Percentiles rank a stretch among this genome's conserved stretches.
Evolutionary conservation across 2,329 filamentous ascomycete genomes (phyloP).

Genomic region (Ophiosphaerella narmari): DNA sequence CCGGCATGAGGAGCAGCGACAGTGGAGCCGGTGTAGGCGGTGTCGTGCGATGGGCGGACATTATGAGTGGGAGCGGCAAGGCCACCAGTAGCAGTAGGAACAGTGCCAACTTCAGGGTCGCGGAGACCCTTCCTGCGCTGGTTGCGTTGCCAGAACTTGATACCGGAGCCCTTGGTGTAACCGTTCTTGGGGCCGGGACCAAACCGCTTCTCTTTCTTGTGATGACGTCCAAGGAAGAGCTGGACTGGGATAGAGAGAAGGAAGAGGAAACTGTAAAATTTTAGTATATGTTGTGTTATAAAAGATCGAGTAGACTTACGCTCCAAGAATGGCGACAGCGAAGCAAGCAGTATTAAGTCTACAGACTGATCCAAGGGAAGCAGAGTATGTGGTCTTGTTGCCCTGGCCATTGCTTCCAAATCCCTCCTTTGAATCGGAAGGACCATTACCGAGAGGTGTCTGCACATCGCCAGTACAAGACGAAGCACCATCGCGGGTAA

Average conservation of each 20-base stretch:
- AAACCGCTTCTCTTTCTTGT: constrained; percentile 74
- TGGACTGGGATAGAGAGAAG: constrained; percentile 72
- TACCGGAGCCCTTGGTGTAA: constrained; percentile 67
- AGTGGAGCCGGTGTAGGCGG: constrained; percentile 54
- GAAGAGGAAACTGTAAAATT: constrained; percentile 68
- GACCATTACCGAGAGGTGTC: constrained; percentile 72
- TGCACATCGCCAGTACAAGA: constrained; percentile 67
- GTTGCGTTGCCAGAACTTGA: constrained; percentile 52
- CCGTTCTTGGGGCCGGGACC: constrained; percentile 68
- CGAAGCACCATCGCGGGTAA: constrained; percentile 70
- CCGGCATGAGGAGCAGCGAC: constrained; percentile 44
- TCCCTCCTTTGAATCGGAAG: constrained; percentile 56
- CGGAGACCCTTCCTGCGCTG: constrained; percentile 42
- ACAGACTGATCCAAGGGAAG: constrained; percentile 66
- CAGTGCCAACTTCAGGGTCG: constrained; percentile 52
- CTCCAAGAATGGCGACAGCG: constrained; percentile 76
- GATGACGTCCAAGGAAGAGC: constrained; percentile 68
- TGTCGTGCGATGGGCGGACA: constrained; percentile 55
- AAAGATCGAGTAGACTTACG: constrained; percentile 57
- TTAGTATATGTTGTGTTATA: constrained; percentile 11
- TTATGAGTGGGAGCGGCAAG: constrained; percentile 29
- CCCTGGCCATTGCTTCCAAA: constrained; percentile 50
- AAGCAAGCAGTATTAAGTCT: constrained; percentile 76
- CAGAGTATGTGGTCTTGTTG: constrained; percentile 51
- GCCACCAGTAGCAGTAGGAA: constrained; percentile 24